A percentile compares a stretch with the other conserved stretches of the same genome.
phyloP scores from a whole-genome alignment of 768 basidiomycete species.

The Rubroboletus satanas region DNA sequence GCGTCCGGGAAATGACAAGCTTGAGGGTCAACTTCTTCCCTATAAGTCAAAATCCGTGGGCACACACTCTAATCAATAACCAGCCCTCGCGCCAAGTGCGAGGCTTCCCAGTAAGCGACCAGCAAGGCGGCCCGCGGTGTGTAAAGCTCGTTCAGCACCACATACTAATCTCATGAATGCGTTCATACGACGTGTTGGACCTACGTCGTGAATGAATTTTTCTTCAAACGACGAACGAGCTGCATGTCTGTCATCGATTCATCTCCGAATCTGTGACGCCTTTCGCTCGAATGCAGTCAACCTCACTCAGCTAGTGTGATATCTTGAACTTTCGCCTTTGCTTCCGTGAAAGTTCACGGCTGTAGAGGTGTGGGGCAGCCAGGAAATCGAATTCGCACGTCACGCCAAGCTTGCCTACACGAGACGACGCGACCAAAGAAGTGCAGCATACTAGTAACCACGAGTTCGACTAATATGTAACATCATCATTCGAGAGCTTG shows the following conservation, averaged over 20 bases:
- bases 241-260: background rate
- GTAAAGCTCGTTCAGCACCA: conserved; percentile 5
- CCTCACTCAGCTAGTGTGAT: background rate
- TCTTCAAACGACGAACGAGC: background rate
- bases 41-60: conserved; percentile 16
- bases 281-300: background rate
- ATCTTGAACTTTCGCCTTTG: background rate
- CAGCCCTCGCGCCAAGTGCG: conserved; percentile 13
- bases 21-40: background rate
- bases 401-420: background rate
- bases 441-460: background rate
- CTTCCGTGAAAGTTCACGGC: conserved; percentile 2
- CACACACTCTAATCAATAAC: conserved; percentile 7
- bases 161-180: background rate
- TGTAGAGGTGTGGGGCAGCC: conserved; percentile 19
- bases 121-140: conserved; percentile 19
- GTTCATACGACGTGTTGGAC: background rate
- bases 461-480: conserved; percentile 1
- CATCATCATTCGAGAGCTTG: background rate
- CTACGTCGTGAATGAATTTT: background rate
- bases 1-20: conserved; percentile 15
- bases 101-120: conserved; percentile 17
- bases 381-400: conserved; percentile 13
- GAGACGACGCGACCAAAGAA: background rate
- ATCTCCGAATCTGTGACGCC: background rate